phyloP scores from a whole-genome alignment of 805 yeast genomes.

The Dipodascus albidus region DNA sequence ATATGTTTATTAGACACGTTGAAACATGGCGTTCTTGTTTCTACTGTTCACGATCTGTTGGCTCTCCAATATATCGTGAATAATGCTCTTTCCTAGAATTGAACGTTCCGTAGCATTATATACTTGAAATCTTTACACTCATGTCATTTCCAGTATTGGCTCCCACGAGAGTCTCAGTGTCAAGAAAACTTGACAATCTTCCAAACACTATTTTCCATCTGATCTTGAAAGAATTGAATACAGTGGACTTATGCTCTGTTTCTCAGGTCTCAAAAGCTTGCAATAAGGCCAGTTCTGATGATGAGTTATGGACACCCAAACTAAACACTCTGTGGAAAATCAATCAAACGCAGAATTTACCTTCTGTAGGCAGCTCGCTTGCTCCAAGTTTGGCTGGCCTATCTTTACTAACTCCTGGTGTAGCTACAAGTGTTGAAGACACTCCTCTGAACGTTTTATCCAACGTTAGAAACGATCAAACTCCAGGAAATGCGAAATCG shows the following conservation, averaged over 20 bases:
- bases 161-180: neutral
- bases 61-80: neutral
- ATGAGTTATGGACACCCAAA: conserved; percentile 30
- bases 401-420: neutral
- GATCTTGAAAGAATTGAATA: neutral
- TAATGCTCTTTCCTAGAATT: neutral
- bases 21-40: too few relatives aligned
- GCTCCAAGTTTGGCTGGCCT: neutral
- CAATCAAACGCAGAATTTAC: too few relatives aligned
- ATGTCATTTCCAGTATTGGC: conserved; percentile 1
- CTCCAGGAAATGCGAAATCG: conserved; percentile 11
- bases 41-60: too few relatives aligned
- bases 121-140: too few relatives aligned
- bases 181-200: neutral
- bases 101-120: too few relatives aligned
- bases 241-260: conserved; percentile 28
- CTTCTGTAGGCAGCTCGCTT: too few relatives aligned
- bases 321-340: conserved; percentile 28
- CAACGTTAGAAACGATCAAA: conserved; percentile 5
- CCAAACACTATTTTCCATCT: neutral
- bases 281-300: conserved; percentile 29
- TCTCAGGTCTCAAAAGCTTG: conserved; percentile 31
- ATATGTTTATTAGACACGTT: neutral
- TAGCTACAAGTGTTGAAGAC: neutral
- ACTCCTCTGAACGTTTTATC: conserved; percentile 8